Evolutionary conservation across 164 flowering plant genomes (phyloP).

Genomic region (Liquidambar formosana): DNA sequence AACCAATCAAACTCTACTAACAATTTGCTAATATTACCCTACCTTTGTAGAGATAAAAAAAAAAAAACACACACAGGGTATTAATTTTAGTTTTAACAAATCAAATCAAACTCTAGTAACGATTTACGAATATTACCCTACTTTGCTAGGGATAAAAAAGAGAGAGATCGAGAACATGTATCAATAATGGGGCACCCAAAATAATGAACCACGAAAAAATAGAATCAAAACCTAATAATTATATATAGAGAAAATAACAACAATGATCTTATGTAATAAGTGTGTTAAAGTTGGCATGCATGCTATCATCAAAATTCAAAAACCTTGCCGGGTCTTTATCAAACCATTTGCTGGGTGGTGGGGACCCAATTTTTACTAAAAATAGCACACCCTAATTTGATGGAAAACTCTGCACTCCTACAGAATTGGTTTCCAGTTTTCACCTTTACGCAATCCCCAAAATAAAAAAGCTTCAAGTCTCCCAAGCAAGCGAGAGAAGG

Average conservation of each 20-base stretch:
- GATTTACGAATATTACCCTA: too few relatives aligned
- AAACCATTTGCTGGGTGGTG: neutral
- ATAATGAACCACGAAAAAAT: neutral
- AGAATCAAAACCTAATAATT: neutral
- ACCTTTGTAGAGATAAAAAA: too few relatives aligned
- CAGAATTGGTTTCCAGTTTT: neutral
- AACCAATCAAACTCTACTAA: too few relatives aligned
- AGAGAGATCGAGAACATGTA: too few relatives aligned
- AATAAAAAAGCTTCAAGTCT: neutral
- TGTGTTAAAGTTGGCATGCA: conserved; percentile 1
- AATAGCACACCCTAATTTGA: neutral
- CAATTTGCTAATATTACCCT: too few relatives aligned
- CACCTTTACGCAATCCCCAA: conserved; percentile 16
- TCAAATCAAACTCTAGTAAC: too few relatives aligned
- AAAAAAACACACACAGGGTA: too few relatives aligned
- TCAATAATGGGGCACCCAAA: neutral
- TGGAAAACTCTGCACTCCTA: neutral
- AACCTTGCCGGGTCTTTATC: conserved; percentile 1
- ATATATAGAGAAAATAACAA: neutral
- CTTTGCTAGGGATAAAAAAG: too few relatives aligned
- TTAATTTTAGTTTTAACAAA: too few relatives aligned
- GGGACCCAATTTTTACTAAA: conserved; percentile 8
- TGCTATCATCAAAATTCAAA: conserved; percentile 5
- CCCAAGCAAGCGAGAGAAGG: neutral
- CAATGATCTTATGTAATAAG: neutral